Evolutionary conservation across 257 asterid species (phyloP), one percentile per base, ranked within the genome.

Genomic region (Rauvolfia tetraphylla): DNA sequence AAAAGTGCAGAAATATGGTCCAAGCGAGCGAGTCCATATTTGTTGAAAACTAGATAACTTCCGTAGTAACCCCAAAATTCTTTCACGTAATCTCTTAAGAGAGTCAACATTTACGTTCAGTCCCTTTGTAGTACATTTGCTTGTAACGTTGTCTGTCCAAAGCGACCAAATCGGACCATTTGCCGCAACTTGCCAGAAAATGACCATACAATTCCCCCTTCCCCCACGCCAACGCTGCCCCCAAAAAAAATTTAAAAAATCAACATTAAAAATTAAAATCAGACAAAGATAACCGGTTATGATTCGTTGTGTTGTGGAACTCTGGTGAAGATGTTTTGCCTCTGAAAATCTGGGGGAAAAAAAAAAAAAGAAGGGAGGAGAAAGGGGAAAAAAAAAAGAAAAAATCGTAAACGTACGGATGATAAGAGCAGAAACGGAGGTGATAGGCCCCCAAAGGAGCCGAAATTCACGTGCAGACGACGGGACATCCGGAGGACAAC

Each of bases 331-430:
- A 1, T 9, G 49, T 44, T 44, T 44, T 10, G n/a, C n/a, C 49
- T 44, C 14, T 10, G 14, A 8, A 44, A 5, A 72, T 56, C 0
- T 36, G 2, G 11, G 34, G 7, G 20, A 12, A 31, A 39, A n/a
- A 58, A 20, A 25, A 14, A 5, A 1, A 0, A 42, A 59, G 10
- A 42, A 14, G 5, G 5, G 1, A 25, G 20, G 18, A 25, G 71
- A 9, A 13, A 6, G 36, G 14, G 9, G 12, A 33, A 12, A 34
- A 22, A 13, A 11, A 38, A 23, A 15, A 34, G 4, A 22, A 23
- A 41, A 59, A 42, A 74, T 18, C n/a, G 46, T 44, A 72, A 80
- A 79, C 12, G 92, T 88, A 84, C 88, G 90, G 88, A 83, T 81
- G 85, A 83, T 71, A 76, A 80, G 85, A 73, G 79, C 85, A 76